Conservation (phyloP, 345 rosid genomes). For the Odontarrhena argentea region DNA sequence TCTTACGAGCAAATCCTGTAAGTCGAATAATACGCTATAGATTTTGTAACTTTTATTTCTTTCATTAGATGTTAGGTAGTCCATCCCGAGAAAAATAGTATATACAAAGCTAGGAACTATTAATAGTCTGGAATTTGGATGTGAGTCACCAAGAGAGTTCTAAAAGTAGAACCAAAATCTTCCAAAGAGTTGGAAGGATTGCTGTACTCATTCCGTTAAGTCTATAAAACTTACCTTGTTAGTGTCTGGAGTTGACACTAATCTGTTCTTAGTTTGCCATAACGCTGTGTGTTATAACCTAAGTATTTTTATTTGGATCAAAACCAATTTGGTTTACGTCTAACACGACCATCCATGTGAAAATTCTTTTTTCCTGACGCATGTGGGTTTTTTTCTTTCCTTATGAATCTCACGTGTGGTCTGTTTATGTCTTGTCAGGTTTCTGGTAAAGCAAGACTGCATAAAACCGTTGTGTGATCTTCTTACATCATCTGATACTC, state of each 20-base stretch:
- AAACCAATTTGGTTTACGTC: too few species aligned
- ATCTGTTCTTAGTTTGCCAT: too few species aligned
- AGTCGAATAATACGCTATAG: background rate
- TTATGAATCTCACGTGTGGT: background rate
- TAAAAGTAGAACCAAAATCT: conserved; percentile 4
- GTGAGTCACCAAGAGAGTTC: background rate
- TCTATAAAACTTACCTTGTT: background rate
- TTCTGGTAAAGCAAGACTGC: conserved; percentile 57
- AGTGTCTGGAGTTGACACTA: too few species aligned
- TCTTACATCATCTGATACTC: conserved; percentile 56
- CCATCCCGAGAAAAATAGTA: conserved; percentile 9
- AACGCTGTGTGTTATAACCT: too few species aligned
- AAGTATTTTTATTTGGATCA: too few species aligned
- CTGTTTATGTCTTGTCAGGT: conserved; percentile 32
- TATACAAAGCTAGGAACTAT: background rate
- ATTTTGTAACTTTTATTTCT: conserved; percentile 3
- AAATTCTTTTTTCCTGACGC: background rate
- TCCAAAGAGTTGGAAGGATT: too few species aligned
- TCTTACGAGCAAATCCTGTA: conserved; percentile 59
- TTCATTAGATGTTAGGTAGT: background rate
- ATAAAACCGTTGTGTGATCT: conserved; percentile 57
- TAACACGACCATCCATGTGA: too few species aligned
- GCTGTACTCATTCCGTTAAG: conserved; percentile 1
- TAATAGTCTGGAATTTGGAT: conserved; percentile 23
- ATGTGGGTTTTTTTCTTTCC: conserved; percentile 7